These are phyloP conservation scores for Mycena polygramma DNA, from an alignment of 768 basidiomycete species.

Conservation along the genomic window DNA sequence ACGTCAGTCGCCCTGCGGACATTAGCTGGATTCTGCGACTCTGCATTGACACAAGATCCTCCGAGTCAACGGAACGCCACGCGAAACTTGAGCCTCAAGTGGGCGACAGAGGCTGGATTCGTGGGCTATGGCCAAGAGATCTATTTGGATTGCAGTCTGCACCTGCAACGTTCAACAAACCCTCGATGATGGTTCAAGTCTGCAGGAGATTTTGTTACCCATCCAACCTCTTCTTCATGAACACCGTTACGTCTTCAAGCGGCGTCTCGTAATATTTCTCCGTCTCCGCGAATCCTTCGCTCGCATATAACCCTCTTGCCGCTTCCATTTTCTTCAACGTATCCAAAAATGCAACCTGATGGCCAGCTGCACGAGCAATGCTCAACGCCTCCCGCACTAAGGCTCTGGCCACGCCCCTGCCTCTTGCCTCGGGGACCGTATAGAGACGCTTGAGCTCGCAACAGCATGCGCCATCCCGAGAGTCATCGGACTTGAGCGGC, in stretches of 20 bases:
- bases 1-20: too few species aligned
- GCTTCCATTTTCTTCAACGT: conserved; percentile 6
- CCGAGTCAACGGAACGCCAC: too few species aligned
- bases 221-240: conserved; percentile 9
- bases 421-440: conserved; percentile 2
- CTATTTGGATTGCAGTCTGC: too few species aligned
- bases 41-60: too few species aligned
- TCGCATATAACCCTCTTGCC: conserved; percentile 4
- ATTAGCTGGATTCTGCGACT: not conserved
- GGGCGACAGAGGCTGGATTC: too few species aligned
- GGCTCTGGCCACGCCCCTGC: not conserved
- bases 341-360: conserved; percentile 2
- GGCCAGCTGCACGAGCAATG: not conserved
- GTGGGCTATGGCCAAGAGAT: too few species aligned
- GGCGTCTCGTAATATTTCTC: conserved; percentile 9
- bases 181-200: too few species aligned
- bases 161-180: too few species aligned
- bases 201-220: not conserved
- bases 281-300: conserved; percentile 5
- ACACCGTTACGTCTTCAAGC: not conserved
- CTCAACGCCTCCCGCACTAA: conserved; percentile 1
- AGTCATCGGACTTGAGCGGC: not conserved
- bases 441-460: conserved; percentile 4
- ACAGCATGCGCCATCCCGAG: not conserved
- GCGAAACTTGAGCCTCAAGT: not conserved